phyloP scores from a whole-genome alignment of 2,329 filamentous ascomycete genomes.

The Grosmannia serpens region DNA sequence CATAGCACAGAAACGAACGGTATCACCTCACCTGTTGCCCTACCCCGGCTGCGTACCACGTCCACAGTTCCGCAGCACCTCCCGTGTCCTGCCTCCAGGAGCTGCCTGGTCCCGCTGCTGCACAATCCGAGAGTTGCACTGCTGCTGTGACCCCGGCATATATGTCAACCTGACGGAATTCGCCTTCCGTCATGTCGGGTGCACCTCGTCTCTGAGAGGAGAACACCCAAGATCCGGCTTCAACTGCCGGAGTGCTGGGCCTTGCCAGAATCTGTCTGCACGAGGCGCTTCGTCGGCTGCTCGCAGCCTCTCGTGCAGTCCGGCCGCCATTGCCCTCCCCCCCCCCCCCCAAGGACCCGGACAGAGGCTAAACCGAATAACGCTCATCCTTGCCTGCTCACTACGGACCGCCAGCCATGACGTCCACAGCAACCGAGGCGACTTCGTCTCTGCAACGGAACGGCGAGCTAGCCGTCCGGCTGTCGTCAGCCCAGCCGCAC shows the following conservation, averaged over 20 bases:
- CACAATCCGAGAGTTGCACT: neutral
- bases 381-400: neutral
- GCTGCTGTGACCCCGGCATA: neutral
- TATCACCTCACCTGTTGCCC: neutral
- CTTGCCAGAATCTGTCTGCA: neutral
- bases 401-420: conserved; percentile 10
- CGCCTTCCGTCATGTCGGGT: conserved; percentile 1
- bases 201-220: neutral
- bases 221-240: neutral
- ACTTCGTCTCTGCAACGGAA: conserved; percentile 12
- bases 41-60: neutral
- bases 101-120: neutral
- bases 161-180: neutral
- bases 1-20: neutral
- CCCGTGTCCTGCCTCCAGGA: neutral
- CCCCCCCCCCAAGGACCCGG: neutral
- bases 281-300: neutral
- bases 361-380: neutral
- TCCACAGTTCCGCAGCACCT: no score
- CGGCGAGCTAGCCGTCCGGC: conserved; percentile 15
- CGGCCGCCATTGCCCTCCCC: neutral
- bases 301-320: neutral
- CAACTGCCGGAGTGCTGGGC: neutral
- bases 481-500: conserved; percentile 10
- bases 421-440: conserved; percentile 11